Conservation (phyloP, 83 land plant species). For the Picea engelmannii region DNA sequence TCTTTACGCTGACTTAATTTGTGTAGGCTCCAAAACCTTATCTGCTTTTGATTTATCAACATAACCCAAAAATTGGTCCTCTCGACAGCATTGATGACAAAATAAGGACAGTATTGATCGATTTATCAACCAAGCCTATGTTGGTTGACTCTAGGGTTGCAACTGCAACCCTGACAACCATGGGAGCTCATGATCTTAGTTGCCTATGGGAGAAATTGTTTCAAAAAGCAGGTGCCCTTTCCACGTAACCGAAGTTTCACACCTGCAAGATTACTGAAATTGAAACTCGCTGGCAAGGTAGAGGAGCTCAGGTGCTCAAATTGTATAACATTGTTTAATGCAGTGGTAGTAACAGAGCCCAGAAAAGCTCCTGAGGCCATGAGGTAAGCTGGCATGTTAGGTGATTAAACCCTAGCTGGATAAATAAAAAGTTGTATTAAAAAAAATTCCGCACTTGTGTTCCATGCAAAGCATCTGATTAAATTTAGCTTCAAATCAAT, state of each 20-base stretch:
- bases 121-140: slow-evolving; percentile 27
- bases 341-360: slow-evolving; percentile 14
- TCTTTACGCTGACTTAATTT: no score
- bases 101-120: slow-evolving; percentile 43
- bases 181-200: not conserved
- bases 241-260: not conserved
- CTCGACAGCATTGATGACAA: slow-evolving; percentile 50
- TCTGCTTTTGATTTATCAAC: no score
- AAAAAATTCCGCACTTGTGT: no score
- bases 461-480: no score
- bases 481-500: no score
- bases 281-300: slow-evolving; percentile 17
- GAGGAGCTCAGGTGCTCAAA: slow-evolving; percentile 19
- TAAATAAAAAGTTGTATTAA: no score
- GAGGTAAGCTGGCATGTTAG: slow-evolving; percentile 47
- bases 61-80: slow-evolving; percentile 34
- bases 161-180: slow-evolving; percentile 18
- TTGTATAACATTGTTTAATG: slow-evolving; percentile 12
- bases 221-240: not conserved
- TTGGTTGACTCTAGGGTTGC: slow-evolving; percentile 35
- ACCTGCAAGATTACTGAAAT: not conserved
- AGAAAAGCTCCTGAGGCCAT: slow-evolving; percentile 37
- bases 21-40: no score
- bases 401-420: not conserved
- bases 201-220: not conserved